These are phyloP conservation scores for Aspergillus sp. DNA, from an alignment of 2,329 filamentous ascomycete species.

Conservation along the genomic window DNA sequence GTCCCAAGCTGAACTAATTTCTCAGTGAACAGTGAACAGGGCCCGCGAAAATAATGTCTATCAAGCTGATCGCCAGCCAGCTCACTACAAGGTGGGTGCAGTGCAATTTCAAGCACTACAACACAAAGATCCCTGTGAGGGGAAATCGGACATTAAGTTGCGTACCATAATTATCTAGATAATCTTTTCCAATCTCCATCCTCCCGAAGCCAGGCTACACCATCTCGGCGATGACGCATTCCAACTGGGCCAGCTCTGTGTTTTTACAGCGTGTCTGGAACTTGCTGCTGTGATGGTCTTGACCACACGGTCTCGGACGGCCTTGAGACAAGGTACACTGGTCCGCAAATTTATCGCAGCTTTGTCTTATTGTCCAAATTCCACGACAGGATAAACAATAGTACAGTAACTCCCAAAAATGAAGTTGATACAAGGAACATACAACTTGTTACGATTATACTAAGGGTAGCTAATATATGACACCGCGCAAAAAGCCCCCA, in stretches of 20 bases:
- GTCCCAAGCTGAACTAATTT: no score
- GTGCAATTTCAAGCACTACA: no score
- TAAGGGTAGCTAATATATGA: not conserved
- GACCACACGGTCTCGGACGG: not conserved
- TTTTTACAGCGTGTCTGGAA: constrained; percentile 6
- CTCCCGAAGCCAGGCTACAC: not conserved
- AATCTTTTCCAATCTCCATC: not conserved
- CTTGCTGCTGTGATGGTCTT: not conserved
- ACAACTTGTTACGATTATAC: no score
- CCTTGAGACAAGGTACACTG: not conserved
- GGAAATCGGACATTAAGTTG: not conserved
- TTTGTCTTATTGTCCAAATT: not conserved
- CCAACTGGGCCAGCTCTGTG: not conserved
- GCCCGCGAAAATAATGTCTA: no score
- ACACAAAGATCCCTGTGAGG: no score
- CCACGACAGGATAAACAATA: not conserved
- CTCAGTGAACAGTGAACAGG: no score
- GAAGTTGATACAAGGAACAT: no score
- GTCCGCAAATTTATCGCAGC: constrained; percentile 1
- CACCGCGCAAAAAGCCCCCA: constrained; percentile 1
- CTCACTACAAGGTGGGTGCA: no score
- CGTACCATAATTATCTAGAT: not conserved
- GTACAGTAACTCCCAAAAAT: not conserved
- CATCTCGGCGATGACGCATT: not conserved
- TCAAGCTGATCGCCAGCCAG: no score